Evolutionary conservation across 2,329 filamentous ascomycete genomes (phyloP), one percentile per base, ranked within the genome.

Genomic region (Trichophyton verrucosum): DNA sequence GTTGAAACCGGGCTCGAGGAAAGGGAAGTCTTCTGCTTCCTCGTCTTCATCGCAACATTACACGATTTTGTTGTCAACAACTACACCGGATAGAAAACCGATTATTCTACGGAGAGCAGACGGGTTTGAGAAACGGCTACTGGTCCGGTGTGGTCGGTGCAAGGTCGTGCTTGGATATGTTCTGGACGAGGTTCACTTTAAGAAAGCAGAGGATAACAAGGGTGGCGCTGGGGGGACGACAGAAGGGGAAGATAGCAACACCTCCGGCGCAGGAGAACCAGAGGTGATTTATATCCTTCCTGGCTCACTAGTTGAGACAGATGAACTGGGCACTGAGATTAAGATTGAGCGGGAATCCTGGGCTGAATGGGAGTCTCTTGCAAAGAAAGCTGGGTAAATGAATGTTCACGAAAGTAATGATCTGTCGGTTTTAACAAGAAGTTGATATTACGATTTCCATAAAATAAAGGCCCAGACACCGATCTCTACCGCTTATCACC

Each of bases 91-190:
- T 61, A 70, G 74, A 0, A 78, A 77, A 44, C 70, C 80, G 4
- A 76, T 78, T 9, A 72, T 86, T 0, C 74, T 86, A 5, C 74
- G 79, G 1, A 75, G 80, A 9, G 78, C 80, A 63, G 82, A 86
- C 62, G 86, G 86, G 3, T 87, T 87, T 63, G 86, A 88, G 74
- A 87, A 86, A 75, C 73, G 86, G 17, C 75, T 80, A 61, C 66
- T 83, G 3, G 75, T 82, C 64, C 75, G 80, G 22, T 89, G 86
- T 72, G 78, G 76, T 11, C 73, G 85, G 61, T 88, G 86, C 74
- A 75, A 77, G 36, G 69, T 86, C 30, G 77, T 81, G 0, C 75
- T 87, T 51, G 86, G 82, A 30, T 89, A 88, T 74, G 77, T 81
- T 67, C 71, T 88, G 47, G 81, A 83, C 66, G 72, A 73, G 68